Base-by-base conservation (phyloP, 371 early-diverging fungal genomes). In the Syncephalastrum contaminatum region DNA sequence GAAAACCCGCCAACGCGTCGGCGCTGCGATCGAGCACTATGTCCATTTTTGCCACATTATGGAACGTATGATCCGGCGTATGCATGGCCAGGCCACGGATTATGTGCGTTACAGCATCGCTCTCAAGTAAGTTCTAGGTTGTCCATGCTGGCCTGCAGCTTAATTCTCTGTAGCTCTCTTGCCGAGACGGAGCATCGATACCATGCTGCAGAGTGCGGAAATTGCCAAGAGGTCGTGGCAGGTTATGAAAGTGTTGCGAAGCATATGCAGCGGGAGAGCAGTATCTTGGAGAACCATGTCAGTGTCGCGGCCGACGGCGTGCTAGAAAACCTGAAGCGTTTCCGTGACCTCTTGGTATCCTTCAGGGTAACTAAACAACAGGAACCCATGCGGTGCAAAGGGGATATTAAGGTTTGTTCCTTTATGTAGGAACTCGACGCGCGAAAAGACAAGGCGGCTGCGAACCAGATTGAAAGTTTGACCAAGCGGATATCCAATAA, bases 301-400 rank as follows among this genome's bases (percentile, higher is more conserved):
- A 57, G 48, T 39, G 52, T 25, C 36, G 53, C 73, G 1, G 64
- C 73, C 8, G 77, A 84, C 51, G 83, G 81, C 1, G 69, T 86
- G 15, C 60, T 88, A 13, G 91, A 90, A 47, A 77, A 81, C 56
- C 53, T 90, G 58, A 90, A 90, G 51, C 71, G 80, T 10, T 81
- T 87, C 52, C 77, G 90, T 6, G 89, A 90, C 61, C 54, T 88
- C n/a, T 65, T 87, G 16, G 75, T 85, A 2, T 81, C 88, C 15
- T 77, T 83, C 60, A 67, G 72, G 63, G 88, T 86, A 69, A 52
- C 21, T 21, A 20, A 47, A 16, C 4, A 25, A 18, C 20, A 20
- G 14, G 5, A 20, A 5, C 4, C 25, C 4, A 20, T 20, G 2
- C 4, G 20, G 20, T 25, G 7, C 7, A 1, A 25, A 25, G 7